Evolutionary conservation across 345 rosid species (phyloP), one percentile per base, ranked within the genome.

Genomic region (Erysimum cheiranthoides): DNA sequence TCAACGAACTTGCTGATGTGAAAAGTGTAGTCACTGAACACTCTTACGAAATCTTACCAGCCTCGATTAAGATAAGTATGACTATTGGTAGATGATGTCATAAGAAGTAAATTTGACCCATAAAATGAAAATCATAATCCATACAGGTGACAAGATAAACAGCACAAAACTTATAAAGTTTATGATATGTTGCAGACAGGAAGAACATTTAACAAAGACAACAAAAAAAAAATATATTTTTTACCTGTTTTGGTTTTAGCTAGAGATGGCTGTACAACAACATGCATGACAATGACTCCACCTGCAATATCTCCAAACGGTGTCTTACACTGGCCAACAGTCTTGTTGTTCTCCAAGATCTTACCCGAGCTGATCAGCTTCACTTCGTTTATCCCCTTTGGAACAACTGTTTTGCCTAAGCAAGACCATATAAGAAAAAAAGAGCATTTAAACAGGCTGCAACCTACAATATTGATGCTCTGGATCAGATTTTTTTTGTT

Each of bases 331-430:
- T 93, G 97, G 16, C 87, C 96, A 73, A 91, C 92, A 38, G 92
- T 88, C 82, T 84, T 91, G 83, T 56, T 85, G 51, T 89, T 93
- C 70, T 93, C 98, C 89, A 93, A 82, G 56, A 91, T 86, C 82
- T 93, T 91, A 31, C 97, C 98, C 1, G 93, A 89, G 82, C 89
- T 85, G 11, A 93, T 93, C 82, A 93, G 78, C 81, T 93, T 93
- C 73, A 93, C 82, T 85, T 93, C 98, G 78, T 79, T 91, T 71
- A 88, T 87, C 11, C 86, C 87, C 75, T 88, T 91, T 6, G 97
- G 98, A 66, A 80, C 76, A 60, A 89, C 62, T 31, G 89, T 85
- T 82, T 93, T 93, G 49, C 97, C 98, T 93, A 73, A 35, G 10
- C 0, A 53, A 43, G 43, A 32, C n/a, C 28, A 12, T 21, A 75